These are phyloP conservation scores for Paramecium pentaurelia DNA, from an alignment of 73 alveolate species.

Conservation along the genomic window DNA sequence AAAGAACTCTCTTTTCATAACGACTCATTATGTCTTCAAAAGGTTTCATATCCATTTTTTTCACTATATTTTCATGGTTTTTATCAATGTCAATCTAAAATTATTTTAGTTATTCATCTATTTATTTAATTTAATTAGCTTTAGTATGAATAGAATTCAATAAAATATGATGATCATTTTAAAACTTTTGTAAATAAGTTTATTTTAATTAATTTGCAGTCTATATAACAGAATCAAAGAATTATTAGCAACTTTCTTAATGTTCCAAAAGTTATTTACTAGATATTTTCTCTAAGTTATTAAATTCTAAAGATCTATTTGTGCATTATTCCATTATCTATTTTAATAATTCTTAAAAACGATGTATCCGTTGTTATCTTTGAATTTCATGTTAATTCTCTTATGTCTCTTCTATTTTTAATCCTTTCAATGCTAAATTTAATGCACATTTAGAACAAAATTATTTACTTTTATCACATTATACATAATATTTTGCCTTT, in stretches of 20 bases:
- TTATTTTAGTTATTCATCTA: background rate
- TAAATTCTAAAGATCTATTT: background rate
- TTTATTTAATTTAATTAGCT: background rate
- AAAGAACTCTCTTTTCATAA: constrained; percentile 9
- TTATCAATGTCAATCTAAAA: constrained; percentile 6
- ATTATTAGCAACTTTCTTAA: background rate
- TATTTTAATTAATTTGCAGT: constrained; percentile 27
- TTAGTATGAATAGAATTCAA: background rate
- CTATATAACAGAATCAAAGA: background rate
- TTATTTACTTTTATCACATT: background rate
- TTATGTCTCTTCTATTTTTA: constrained; percentile 14
- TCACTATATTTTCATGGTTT: constrained; percentile 45
- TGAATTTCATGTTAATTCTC: background rate
- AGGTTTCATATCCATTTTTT: constrained; percentile 44
- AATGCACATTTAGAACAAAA: constrained; percentile 47
- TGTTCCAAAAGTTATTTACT: background rate
- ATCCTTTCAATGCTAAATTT: constrained; percentile 8
- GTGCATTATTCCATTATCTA: background rate
- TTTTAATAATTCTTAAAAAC: background rate
- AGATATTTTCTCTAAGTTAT: background rate
- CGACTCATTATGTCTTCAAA: constrained; percentile 16
- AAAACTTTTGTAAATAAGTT: background rate
- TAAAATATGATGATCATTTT: background rate
- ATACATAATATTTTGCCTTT: constrained; percentile 36
- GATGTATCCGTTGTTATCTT: background rate